Percentiles rank a stretch among this genome's conserved stretches.
Conservation (phyloP, 2,329 filamentous ascomycete species). For the Scedosporium minutisporum region DNA sequence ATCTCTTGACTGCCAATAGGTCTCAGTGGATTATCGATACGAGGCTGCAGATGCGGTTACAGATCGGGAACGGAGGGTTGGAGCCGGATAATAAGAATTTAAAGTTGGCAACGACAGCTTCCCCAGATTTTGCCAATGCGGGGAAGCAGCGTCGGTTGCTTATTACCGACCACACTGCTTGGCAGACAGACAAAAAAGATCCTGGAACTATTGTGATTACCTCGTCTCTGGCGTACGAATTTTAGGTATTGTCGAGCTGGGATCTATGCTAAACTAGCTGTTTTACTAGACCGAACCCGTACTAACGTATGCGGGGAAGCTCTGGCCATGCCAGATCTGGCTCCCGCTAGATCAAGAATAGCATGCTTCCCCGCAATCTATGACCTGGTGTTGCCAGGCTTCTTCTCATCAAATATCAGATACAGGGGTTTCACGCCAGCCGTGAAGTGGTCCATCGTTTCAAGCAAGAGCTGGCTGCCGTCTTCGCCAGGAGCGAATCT, state of each 20-base stretch:
- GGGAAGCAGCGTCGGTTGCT: neutral
- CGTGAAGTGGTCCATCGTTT: conserved; percentile 4
- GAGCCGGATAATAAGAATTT: neutral
- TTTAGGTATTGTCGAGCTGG: neutral
- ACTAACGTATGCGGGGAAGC: neutral
- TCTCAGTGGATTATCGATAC: neutral
- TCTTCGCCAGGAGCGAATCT: conserved; percentile 2
- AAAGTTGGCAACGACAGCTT: neutral
- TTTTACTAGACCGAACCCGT: neutral
- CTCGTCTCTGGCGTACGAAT: neutral
- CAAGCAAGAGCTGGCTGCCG: neutral
- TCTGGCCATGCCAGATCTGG: neutral
- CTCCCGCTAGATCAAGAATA: neutral
- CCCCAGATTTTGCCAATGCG: neutral
- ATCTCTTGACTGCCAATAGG: neutral
- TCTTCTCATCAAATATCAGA: conserved; percentile 1
- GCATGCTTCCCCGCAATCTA: neutral
- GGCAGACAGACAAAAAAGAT: neutral
- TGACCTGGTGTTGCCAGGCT: neutral
- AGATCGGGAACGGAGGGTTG: neutral
- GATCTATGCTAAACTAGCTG: neutral
- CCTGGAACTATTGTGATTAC: neutral
- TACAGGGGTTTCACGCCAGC: neutral
- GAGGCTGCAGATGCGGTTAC: neutral
- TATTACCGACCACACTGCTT: neutral